Conservation (phyloP, 305 asterid species). For the Fraxinus floribunda region DNA sequence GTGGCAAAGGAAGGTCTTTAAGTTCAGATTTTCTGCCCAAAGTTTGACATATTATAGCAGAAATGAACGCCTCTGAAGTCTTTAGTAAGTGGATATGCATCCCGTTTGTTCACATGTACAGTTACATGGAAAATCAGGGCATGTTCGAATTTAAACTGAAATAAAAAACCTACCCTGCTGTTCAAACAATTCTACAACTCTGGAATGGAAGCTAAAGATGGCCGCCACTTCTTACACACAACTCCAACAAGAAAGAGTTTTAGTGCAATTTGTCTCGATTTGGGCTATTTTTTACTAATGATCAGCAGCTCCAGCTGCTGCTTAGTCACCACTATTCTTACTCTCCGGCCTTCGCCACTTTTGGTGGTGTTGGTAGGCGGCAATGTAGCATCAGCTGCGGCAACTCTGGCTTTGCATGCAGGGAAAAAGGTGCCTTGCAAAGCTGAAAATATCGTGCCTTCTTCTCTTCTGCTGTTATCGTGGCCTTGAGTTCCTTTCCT, state of each 20-base stretch:
- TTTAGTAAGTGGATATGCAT: not conserved
- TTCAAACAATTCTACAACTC: constrained; percentile 20
- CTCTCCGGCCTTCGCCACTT: constrained; percentile 28
- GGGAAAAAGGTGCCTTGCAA: not conserved
- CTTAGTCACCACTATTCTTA: constrained; percentile 55
- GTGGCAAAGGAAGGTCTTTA: not conserved
- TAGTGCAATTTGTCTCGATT: not conserved
- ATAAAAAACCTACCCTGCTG: not conserved
- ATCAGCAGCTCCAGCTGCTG: constrained; percentile 49
- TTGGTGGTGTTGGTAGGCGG: not conserved
- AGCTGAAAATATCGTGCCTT: not conserved
- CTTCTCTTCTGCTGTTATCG: not conserved
- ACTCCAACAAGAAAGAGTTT: not conserved
- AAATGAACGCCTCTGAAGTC: not conserved
- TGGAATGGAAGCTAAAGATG: constrained; percentile 33
- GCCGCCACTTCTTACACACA: constrained; percentile 25
- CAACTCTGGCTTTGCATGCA: not conserved
- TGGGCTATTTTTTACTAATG: constrained; percentile 25
- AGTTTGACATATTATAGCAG: not conserved
- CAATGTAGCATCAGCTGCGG: not conserved
- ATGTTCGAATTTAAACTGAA: not conserved
- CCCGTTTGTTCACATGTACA: not conserved
- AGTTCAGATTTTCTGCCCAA: not conserved
- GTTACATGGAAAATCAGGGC: not conserved
- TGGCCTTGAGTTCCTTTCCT: constrained; percentile 14